Evolutionary conservation across 2,329 filamentous ascomycete genomes (phyloP).

Genomic region (Cladosporium sp.): DNA sequence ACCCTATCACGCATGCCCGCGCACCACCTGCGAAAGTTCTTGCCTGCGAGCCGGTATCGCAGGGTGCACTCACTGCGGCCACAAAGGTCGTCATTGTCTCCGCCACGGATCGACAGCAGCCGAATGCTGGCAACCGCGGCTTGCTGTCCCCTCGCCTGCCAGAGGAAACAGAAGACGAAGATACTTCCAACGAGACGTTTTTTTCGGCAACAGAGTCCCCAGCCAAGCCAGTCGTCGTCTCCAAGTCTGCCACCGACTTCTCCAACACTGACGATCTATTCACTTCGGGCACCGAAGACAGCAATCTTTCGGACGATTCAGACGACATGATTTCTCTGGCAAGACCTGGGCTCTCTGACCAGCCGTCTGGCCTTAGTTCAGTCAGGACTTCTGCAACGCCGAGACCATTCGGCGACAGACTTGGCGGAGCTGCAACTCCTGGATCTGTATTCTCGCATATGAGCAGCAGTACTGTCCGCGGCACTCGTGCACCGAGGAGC

Average conservation of each 20-base stretch:
- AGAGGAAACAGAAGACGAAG: slow-evolving; percentile 49
- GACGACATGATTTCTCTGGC: slow-evolving; percentile 91
- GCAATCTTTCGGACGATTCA: slow-evolving; percentile 81
- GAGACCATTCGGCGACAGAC: slow-evolving; percentile 62
- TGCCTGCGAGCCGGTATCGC: slow-evolving; percentile 89
- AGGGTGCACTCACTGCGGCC: slow-evolving; percentile 68
- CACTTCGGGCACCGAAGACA: slow-evolving; percentile 58
- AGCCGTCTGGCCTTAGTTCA: slow-evolving; percentile 71
- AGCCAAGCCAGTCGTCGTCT: slow-evolving; percentile 33
- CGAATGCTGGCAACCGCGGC: slow-evolving; percentile 18
- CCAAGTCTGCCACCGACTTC: slow-evolving; percentile 32
- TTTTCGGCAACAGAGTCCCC: slow-evolving; percentile 73
- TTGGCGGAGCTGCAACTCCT: slow-evolving; percentile 72
- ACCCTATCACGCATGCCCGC: slow-evolving; percentile 79
- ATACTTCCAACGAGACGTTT: slow-evolving; percentile 84
- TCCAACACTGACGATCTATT: slow-evolving; percentile 49
- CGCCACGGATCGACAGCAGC: slow-evolving; percentile 54
- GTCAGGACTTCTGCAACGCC: slow-evolving; percentile 77
- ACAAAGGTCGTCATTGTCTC: slow-evolving; percentile 80
- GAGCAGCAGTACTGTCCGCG: slow-evolving; percentile 74
- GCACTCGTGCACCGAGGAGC: slow-evolving; percentile 56
- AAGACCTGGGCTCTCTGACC: slow-evolving; percentile 70
- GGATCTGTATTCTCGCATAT: slow-evolving; percentile 86
- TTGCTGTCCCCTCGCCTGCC: slow-evolving; percentile 28
- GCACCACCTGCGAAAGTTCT: slow-evolving; percentile 80